Base-by-base conservation (phyloP, 768 basidiomycete species). In the Termitomyces sp. region DNA sequence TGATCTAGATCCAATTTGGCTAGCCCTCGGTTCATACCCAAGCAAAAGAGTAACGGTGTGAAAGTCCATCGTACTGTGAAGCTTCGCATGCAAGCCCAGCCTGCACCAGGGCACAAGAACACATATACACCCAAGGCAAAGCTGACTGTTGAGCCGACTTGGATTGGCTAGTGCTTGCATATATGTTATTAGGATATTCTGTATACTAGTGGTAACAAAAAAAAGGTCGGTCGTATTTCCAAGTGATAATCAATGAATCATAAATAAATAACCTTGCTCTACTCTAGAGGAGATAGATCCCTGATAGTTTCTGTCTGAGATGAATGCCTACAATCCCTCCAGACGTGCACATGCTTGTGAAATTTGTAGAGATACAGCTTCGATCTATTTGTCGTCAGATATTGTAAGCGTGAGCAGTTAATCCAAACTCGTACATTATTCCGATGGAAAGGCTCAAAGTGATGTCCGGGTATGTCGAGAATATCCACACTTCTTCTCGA, bases 391-490 rank as follows among this genome's bases (percentile, higher is more conserved):
- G 6, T 26, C 24, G n/a, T 50, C 48, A 50, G 24, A 24, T 38
- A 37, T 37, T 5, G 5, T 8, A 2, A 3, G 10, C n/a, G 2
- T 12, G 2, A n/a, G 6, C 12, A 50, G 17, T 17, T 6, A 9
- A 19, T 19, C 3, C 7, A 12, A 49, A 22, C 0, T 63, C 71
- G 11, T 58, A 88, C 87, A 62, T 84, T 77, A 9, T 59, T 56
- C 9, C 66, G 56, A 45, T 76, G 70, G 63, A 89, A 88, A 0
- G 78, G 72, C 58, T 77, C 66, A 57, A 88, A 88, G 58, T 89
- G 87, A 64, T 88, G 67, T 0, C 87, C 87, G 0, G 85, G 81
- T 3, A 88, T 79, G 57, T 83, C 79, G 41, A 81, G 63, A 2
- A 78, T 70, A 38, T 74, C 71, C 1, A 86, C 54, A 6, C 63